phyloP scores from a whole-genome alignment of 208 protist genomes.

The Histomonas meleagridis region DNA sequence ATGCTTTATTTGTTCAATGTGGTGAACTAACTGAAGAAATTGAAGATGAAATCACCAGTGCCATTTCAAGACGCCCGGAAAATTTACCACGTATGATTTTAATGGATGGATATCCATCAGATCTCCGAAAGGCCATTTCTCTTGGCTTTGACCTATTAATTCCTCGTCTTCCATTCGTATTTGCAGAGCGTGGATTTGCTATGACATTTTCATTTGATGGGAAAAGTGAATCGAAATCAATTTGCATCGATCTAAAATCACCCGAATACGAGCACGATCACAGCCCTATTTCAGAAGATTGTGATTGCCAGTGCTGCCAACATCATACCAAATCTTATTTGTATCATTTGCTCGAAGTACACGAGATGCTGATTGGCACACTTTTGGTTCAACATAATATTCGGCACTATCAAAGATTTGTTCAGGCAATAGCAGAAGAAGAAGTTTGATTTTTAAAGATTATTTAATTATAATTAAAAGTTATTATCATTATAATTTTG shows the following conservation, averaged over 20 bases:
- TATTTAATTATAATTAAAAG: too few species aligned
- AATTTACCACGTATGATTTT: not conserved
- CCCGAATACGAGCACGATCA: not conserved
- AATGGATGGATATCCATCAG: not conserved
- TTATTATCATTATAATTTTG: too few species aligned
- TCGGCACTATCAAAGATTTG: not conserved
- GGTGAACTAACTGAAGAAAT: not conserved
- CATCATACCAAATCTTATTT: not conserved
- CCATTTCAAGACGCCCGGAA: not conserved
- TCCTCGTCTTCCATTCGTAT: not conserved
- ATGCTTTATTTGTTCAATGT: not conserved
- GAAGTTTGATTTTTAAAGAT: too few species aligned
- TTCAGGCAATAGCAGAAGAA: too few species aligned
- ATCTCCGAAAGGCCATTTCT: not conserved
- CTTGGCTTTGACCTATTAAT: not conserved
- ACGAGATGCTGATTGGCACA: not conserved
- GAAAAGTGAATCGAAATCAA: too few species aligned
- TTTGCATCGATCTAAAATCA: not conserved
- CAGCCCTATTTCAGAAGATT: not conserved
- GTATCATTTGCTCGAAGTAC: not conserved
- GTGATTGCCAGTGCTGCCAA: not conserved
- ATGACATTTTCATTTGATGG: not conserved
- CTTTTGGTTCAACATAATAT: not conserved
- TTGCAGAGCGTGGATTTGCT: not conserved
- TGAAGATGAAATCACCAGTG: not conserved